These are phyloP conservation scores for Citrullus colocynthis DNA, from an alignment of 306 rosid genomes.

Conservation along the genomic window DNA sequence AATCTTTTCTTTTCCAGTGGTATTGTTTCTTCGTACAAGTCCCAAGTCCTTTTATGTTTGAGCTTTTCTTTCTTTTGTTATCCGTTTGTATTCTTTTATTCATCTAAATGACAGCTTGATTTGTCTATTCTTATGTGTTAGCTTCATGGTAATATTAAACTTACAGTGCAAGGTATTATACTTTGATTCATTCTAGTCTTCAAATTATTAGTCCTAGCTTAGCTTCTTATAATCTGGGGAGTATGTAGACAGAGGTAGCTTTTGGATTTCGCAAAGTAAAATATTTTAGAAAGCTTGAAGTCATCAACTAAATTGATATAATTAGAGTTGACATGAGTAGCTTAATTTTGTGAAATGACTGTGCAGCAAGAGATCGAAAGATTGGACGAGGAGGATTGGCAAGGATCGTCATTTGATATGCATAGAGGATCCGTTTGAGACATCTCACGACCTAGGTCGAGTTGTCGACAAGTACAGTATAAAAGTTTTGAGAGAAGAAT, in stretches of 20 bases:
- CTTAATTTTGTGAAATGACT: neutral
- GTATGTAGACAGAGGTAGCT: neutral
- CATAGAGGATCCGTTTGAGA: constrained; percentile 95
- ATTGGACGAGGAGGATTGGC: constrained; percentile 94
- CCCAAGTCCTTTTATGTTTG: neutral
- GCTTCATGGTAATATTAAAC: neutral
- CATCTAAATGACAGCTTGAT: neutral
- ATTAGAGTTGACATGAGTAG: neutral
- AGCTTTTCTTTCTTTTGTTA: neutral
- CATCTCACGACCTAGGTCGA: constrained; percentile 87
- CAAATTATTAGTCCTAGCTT: neutral
- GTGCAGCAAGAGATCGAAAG: constrained; percentile 71
- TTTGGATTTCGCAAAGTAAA: no score
- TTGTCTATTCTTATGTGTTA: neutral
- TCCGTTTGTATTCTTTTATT: neutral
- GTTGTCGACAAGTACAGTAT: constrained; percentile 88
- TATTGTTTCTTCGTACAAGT: neutral
- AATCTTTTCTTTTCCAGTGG: neutral
- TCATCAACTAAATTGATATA: neutral
- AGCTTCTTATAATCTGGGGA: neutral
- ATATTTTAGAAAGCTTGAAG: no score
- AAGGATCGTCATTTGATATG: constrained; percentile 92
- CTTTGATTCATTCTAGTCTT: neutral
- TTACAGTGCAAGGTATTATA: neutral
- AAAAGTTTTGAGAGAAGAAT: constrained; percentile 83